These are phyloP conservation scores for Strobilomyces echinocephalus DNA, from an alignment of 768 basidiomycete genomes.

Conservation along the genomic window DNA sequence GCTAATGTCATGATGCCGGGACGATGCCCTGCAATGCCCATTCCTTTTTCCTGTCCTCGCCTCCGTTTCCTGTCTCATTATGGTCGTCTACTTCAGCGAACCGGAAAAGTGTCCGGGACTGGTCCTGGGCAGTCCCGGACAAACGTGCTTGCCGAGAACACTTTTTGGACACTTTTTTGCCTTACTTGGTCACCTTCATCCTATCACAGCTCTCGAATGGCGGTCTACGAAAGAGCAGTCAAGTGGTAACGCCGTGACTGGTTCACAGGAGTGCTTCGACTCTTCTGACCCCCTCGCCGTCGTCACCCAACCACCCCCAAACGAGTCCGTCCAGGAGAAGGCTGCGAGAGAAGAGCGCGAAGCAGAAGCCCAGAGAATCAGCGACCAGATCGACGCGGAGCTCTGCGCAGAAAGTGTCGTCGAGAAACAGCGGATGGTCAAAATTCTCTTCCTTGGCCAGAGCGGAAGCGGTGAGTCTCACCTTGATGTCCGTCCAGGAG, in stretches of 20 bases:
- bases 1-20: conserved; percentile 9
- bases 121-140: no score
- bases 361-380: conserved; percentile 53
- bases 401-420: conserved; percentile 46
- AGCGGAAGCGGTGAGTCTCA: conserved; percentile 56
- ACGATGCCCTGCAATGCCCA: background rate
- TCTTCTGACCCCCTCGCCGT: no score
- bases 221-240: no score
- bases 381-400: conserved; percentile 59
- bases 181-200: no score
- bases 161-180: no score
- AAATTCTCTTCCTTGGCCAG: conserved; percentile 60
- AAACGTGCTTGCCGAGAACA: conserved; percentile 42
- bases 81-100: conserved; percentile 30
- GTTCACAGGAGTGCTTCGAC: no score
- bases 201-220: no score
- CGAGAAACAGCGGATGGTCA: conserved; percentile 46
- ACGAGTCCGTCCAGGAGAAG: no score
- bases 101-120: no score
- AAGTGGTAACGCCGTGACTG: no score
- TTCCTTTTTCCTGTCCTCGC: background rate
- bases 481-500: background rate
- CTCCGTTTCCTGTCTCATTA: no score
- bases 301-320: no score
- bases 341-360: conserved; percentile 43